A percentile compares a stretch with the other conserved stretches of the same genome.
Evolutionary conservation across 1,139 yeast genomes (phyloP).

Genomic region (Yamadazyma jaroonii): DNA sequence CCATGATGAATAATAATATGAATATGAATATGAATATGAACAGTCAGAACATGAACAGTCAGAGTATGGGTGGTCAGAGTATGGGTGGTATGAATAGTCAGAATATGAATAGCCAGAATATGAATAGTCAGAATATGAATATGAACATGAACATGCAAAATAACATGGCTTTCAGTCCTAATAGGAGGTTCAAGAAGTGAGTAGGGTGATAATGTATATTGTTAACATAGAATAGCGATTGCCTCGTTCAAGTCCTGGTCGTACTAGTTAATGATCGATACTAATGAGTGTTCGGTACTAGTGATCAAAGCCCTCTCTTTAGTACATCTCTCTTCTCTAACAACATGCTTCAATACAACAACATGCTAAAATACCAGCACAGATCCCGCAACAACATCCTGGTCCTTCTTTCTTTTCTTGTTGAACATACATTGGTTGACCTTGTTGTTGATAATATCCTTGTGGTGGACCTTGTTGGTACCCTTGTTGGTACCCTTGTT

Average conservation of each 20-base stretch:
- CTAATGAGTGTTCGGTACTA: too few species aligned
- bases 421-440: constrained; percentile 2
- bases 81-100: too few species aligned
- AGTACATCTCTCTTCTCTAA: background rate
- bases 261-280: too few species aligned
- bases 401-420: constrained; percentile 1
- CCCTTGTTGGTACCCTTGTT: constrained; percentile 1
- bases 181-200: background rate
- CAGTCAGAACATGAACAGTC: background rate
- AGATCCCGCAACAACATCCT: constrained; percentile 6
- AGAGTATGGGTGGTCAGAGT: background rate
- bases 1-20: background rate
- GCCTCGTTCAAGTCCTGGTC: too few species aligned
- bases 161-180: background rate
- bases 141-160: background rate
- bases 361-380: constrained; percentile 1
- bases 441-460: constrained; percentile 1
- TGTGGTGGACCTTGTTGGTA: constrained; percentile 1
- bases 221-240: too few species aligned
- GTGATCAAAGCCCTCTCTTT: too few species aligned
- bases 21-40: background rate
- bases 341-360: constrained; percentile 1
- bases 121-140: background rate
- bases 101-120: constrained; percentile 1
- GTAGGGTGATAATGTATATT: too few species aligned